Base-by-base conservation (phyloP, 2,329 filamentous ascomycete genomes). In the Calonectria pteridis region DNA sequence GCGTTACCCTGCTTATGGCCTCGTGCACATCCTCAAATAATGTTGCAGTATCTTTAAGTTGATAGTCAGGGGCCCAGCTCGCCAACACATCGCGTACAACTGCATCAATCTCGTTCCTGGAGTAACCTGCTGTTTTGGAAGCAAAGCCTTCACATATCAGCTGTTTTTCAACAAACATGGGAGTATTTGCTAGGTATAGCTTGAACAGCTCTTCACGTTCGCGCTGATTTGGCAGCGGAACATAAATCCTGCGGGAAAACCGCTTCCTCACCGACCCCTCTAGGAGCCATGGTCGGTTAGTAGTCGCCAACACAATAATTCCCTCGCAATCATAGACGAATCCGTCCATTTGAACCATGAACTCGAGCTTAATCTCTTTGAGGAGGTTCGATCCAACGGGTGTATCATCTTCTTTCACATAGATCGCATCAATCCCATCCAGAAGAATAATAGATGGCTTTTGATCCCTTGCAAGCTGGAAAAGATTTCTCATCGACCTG, bases 391-490 rank as follows among this genome's bases (percentile, higher is more conserved):
- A 7, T 23, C 33, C 58, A 5, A 58, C 37, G 20, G 31, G 37
- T 2, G 20, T n/a, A 28, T 20, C n/a, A n/a, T 72, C 64, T 40
- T 35, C 65, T 23, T 65, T 59, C 13, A 59, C n/a, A 16, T 59
- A 66, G 23, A 74, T 40, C 6, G 69, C 65, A 35, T 74, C 72
- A 49, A 74, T 62, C n/a, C 62, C 58, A 33, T 74, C 72, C 13
- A 74, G 64, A 26, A 74, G 65, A 53, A 74, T 55, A 43, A 74
- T 72, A 1, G 69, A 74, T 29, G 72, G 72, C 18, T 72, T 74
- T 43, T 69, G 68, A 33, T 74, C 64, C 63, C 51, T 46, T 1
- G 72, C 72, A 20, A 74, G 65, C 3, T 49, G 10, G 20, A 74
- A 72, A 1, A 72, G n/a, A 26, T 69, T 58, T 33, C 29, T 49